phyloP scores from a whole-genome alignment of 306 rosid genomes.

The Datisca glomerata region DNA sequence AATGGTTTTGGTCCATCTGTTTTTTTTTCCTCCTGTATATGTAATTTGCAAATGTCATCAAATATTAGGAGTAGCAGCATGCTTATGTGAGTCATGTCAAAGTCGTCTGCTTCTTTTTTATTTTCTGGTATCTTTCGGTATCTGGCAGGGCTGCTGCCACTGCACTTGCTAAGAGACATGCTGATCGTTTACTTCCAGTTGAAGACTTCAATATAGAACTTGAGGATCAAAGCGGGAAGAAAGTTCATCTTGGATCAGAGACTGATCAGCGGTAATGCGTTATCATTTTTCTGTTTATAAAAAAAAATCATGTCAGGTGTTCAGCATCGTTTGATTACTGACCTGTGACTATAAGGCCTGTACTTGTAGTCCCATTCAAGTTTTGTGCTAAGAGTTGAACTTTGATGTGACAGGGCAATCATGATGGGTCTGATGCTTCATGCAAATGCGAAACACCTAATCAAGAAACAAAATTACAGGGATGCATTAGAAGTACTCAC shows the following conservation, averaged over 20 bases:
- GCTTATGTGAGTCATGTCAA: no score
- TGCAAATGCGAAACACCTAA: constrained; percentile 59
- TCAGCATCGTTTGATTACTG: background rate
- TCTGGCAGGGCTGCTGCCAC: constrained; percentile 59
- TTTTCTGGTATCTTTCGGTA: constrained; percentile 12
- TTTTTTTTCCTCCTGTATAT: no score
- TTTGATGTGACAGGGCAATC: constrained; percentile 54
- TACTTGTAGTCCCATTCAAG: background rate
- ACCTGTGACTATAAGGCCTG: background rate
- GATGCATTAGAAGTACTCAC: constrained; percentile 81
- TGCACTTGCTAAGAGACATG: constrained; percentile 56
- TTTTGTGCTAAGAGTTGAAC: constrained; percentile 15
- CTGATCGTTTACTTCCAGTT: constrained; percentile 62
- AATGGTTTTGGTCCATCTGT: no score
- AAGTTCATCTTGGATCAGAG: constrained; percentile 61
- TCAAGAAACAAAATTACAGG: constrained; percentile 39
- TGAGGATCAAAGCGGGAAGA: constrained; percentile 85
- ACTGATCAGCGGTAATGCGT: constrained; percentile 63
- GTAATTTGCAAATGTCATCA: no score
- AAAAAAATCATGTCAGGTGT: constrained; percentile 4
- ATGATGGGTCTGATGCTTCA: constrained; percentile 98
- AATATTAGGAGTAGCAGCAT: no score
- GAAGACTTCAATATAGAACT: constrained; percentile 75
- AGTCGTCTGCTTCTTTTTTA: background rate
- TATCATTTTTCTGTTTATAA: no score